Evolutionary conservation across 768 basidiomycete species (phyloP), one percentile per base, ranked within the genome.

Genomic region (Boletus tylopilopsis): DNA sequence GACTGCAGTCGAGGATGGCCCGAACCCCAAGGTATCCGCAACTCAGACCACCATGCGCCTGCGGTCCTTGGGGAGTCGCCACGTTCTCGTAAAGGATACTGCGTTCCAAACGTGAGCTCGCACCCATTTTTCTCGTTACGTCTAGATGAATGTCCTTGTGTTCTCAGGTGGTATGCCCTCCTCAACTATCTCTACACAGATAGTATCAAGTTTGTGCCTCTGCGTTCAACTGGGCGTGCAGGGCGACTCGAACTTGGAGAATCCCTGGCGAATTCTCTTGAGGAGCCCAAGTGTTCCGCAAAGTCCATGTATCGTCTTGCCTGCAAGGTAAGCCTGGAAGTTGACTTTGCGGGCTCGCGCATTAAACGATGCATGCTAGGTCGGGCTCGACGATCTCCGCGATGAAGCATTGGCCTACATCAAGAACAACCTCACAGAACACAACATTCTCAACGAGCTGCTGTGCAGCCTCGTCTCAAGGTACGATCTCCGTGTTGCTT

Each of bases 281-380:
- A 58, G 6, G 38, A 35, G 6, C 49, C 54, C 6, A 42, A 29
- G 16, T 74, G 73, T 38, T 76, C 73, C 5, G 70, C 73, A 0
- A 76, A 76, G 45, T 75, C 73, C 0, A 75, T 76, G 69, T 76
- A 73, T 49, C 68, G 71, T 13, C 58, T 76, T 11, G 73, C 74
- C 5, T 55, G 58, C 24, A 73, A 74, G 64, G 74, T 71, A 11
- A 16, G 54, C 16, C 4, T 22, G 23, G 21, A 19, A 36, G 13
- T 18, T 6, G 10, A 36, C 21, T 1, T 19, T 2, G 13, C 16
- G 11, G 29, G 6, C 11, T 16, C 7, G 16, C 18, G 1, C 39
- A 3, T 34, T 36, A 18, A 37, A 37, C 1, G 2, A 6, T 5
- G 15, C n/a, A 1, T 9, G 22, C 16, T 33, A 64, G 65, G 47